Base-by-base conservation (phyloP, 2,329 filamentous ascomycete species). In the Parascedosporium putredinis region DNA sequence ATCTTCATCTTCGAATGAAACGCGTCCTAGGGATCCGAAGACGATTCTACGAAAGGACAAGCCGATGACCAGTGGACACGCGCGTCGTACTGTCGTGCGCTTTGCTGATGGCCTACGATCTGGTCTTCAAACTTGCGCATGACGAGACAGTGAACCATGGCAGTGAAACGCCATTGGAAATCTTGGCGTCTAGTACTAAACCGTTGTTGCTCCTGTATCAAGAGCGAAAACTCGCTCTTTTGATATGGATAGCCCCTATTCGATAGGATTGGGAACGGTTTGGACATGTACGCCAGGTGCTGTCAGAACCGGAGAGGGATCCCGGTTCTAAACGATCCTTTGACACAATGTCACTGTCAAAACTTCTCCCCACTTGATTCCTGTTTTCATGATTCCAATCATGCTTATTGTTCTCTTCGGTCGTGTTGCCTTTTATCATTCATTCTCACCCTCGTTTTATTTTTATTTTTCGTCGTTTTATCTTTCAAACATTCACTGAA, bases 41-140 rank as follows among this genome's bases (percentile, higher is more conserved):
- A 66, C 69, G 62, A 68, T 69, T 56, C 63, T 68, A 55, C 69
- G 66, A 62, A 71, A 69, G 58, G 64, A 63, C 63, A 68, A 59
- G 60, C 59, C 65, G 58, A 62, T 64, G 56, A 57, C 65, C 54
- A 62, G 61, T 45, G 62, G 61, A 53, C 65, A 67, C 56, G 59
- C 62, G 55, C 66, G 66, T 56, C 52, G 62, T 55, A 63, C 65
- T 57, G 64, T 60, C 55, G 68, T 71, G 49, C 68, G 67, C 54
- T 71, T 71, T 53, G 67, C 61, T 55, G 68, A 71, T 50, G 63
- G 62, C 53, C 57, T 62, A 53, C 65, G 64, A 55, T 60, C 64
- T 50, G 61, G 60, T 55, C 57, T 69, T 44, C 61, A 63, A 54
- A 59, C 64, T 42, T 66, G 64, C 55, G 68, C 67, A 55, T 71